Evolutionary conservation across 2,329 filamentous ascomycete species (phyloP).

Genomic region (Cytospora paraplurivora): DNA sequence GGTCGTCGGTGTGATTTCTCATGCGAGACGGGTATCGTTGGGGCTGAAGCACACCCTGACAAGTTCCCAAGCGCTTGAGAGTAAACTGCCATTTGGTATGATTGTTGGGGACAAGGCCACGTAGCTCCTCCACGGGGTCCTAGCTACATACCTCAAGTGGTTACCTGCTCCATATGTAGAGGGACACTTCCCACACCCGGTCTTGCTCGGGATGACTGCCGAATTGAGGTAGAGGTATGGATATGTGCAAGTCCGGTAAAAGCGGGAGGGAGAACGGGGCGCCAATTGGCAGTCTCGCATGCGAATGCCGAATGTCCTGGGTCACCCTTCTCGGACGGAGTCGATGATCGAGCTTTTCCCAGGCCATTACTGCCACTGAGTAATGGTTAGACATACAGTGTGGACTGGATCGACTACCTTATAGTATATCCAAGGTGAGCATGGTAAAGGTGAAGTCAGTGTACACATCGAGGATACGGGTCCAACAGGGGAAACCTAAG

Average conservation of each 20-base stretch:
- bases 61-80: too few species aligned
- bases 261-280: not conserved
- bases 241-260: not conserved
- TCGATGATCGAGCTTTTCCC: not conserved
- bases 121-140: not conserved
- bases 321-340: not conserved
- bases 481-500: too few species aligned
- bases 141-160: not conserved
- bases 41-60: not conserved
- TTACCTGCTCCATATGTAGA: not conserved
- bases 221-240: not conserved
- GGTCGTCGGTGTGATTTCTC: too few species aligned
- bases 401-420: too few species aligned
- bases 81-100: not conserved
- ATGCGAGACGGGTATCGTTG: not conserved
- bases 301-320: not conserved
- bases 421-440: too few species aligned
- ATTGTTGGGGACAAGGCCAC: not conserved
- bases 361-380: too few species aligned
- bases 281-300: not conserved
- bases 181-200: not conserved
- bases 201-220: not conserved
- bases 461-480: too few species aligned
- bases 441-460: too few species aligned
- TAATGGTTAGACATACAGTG: too few species aligned